Percentiles rank a stretch among this genome's conserved stretches.
Conservation (phyloP, 805 yeast genomes). For the Saccharomycopsis sp. region DNA sequence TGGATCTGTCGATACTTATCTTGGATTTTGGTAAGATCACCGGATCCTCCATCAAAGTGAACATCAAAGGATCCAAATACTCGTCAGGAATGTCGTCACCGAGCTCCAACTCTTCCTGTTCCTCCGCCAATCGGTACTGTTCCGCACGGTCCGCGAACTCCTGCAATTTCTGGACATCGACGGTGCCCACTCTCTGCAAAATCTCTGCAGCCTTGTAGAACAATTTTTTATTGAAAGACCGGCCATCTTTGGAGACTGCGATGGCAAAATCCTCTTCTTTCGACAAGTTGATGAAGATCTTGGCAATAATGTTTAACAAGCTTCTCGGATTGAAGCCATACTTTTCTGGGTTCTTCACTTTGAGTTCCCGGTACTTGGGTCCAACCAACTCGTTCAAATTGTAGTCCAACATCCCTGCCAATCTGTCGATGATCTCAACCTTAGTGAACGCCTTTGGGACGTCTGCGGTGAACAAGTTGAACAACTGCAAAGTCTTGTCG, state of each 20-base stretch:
- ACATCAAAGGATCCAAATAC: conserved; percentile 95
- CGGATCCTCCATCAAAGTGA: conserved; percentile 91
- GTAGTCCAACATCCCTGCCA: conserved; percentile 94
- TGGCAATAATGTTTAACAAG: conserved; percentile 60
- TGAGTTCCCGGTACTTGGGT: conserved; percentile 83
- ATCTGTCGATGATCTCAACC: conserved; percentile 84
- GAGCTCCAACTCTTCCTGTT: conserved; percentile 76
- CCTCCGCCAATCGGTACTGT: conserved; percentile 50
- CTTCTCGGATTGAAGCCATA: conserved; percentile 78
- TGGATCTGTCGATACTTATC: conserved; percentile 79
- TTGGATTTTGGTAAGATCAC: conserved; percentile 87
- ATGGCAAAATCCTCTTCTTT: conserved; percentile 55
- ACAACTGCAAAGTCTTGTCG: conserved; percentile 72
- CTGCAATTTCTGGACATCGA: conserved; percentile 44
- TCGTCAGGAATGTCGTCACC: conserved; percentile 92
- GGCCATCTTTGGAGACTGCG: conserved; percentile 86
- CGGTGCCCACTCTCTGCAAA: conserved; percentile 47
- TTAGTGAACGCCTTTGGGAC: conserved; percentile 82
- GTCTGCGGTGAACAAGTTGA: conserved; percentile 76
- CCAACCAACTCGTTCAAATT: conserved; percentile 91
- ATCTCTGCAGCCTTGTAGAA: conserved; percentile 69
- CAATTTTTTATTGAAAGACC: conserved; percentile 67
- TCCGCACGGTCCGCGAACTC: conserved; percentile 65
- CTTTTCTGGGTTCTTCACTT: conserved; percentile 75
- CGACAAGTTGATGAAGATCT: conserved; percentile 69